These are phyloP conservation scores for Coniferiporia sulphurascens DNA, from an alignment of 1,284 basidiomycete species.

Conservation along the genomic window DNA sequence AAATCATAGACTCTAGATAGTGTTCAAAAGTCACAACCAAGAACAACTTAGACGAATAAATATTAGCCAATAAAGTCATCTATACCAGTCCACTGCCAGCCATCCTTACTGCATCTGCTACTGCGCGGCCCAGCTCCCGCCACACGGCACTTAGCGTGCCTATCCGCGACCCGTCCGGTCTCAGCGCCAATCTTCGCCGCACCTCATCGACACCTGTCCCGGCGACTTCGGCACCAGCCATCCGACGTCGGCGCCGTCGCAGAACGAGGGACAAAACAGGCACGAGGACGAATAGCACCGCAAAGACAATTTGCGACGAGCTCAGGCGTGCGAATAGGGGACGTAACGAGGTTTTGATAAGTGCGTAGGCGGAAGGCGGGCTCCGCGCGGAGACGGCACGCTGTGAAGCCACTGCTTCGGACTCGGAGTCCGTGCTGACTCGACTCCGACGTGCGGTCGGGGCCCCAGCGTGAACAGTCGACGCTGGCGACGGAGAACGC, in stretches of 20 bases:
- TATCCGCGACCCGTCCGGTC: slow-evolving; percentile 23
- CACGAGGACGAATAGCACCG: slow-evolving; percentile 52
- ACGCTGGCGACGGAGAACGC: slow-evolving; percentile 21
- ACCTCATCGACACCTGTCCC: slow-evolving; percentile 44
- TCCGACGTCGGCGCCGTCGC: slow-evolving; percentile 33
- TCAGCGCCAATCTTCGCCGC: slow-evolving; percentile 39
- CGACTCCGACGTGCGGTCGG: slow-evolving; percentile 1
- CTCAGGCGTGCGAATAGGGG: slow-evolving; percentile 37
- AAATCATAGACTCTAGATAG: too few relatives aligned
- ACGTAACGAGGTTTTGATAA: slow-evolving; percentile 42
- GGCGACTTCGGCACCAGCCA: slow-evolving; percentile 14
- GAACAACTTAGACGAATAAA: neutral
- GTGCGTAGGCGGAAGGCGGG: slow-evolving; percentile 27
- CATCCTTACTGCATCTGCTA: slow-evolving; percentile 69
- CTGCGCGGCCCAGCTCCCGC: slow-evolving; percentile 48
- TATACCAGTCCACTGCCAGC: slow-evolving; percentile 70
- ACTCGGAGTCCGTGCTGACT: neutral
- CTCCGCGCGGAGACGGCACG: slow-evolving; percentile 10
- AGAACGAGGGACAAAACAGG: slow-evolving; percentile 55
- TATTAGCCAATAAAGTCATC: neutral
- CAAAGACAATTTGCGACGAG: slow-evolving; percentile 40
- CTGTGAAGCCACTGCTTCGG: neutral
- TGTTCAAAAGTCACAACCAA: neutral
- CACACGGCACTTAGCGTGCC: slow-evolving; percentile 41
- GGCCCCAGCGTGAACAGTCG: neutral